Base-by-base conservation (phyloP, 495 filamentous ascomycete genomes). In the Entonaema liquescens region DNA sequence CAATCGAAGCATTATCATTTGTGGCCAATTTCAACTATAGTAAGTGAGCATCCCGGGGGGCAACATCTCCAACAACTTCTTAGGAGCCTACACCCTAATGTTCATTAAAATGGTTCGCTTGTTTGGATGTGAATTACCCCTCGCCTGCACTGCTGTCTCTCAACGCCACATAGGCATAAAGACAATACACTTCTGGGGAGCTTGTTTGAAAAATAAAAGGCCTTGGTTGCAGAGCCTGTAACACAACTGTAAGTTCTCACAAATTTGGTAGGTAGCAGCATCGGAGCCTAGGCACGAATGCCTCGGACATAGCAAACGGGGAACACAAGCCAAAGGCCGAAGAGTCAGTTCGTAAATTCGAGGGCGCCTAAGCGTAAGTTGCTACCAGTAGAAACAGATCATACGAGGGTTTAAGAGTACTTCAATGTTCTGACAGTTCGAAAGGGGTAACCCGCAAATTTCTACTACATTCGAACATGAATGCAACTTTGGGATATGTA, bases 281-380 rank as follows among this genome's bases (percentile, higher is more conserved):
- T 66, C 62, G 68, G 68, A 71, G 60, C 50, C 40, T 66, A 53
- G 13, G 23, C 8, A 11, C 3, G 35, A 62, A 26, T 12, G 47
- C 40, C 40, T 71, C 68, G 68, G 68, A 71, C 25, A 44, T 71
- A 26, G 50, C 61, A 35, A 55, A 62, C 38, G 31, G 17, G 57
- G 52, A 53, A 47, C 15, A 13, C 49, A 19, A n/a, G 26, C 28
- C 23, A 55, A 65, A 61, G 21, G 62, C 68, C 57, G 68, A 65
- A 65, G 44, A 38, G 29, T 17, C 36, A 21, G 19, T 54, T 69
- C 67, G 61, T 60, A 65, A 55, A 56, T 65, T 65, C 49, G 61
- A 65, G 38, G 23, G 40, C 17, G 31, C 6, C 6, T 33, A 33
- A 33, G 31, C 6, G 31, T 5, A 7, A 47, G 42, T 47, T 21